Conservation (phyloP, 768 basidiomycete species). For the Flagelloscypha sp. region DNA sequence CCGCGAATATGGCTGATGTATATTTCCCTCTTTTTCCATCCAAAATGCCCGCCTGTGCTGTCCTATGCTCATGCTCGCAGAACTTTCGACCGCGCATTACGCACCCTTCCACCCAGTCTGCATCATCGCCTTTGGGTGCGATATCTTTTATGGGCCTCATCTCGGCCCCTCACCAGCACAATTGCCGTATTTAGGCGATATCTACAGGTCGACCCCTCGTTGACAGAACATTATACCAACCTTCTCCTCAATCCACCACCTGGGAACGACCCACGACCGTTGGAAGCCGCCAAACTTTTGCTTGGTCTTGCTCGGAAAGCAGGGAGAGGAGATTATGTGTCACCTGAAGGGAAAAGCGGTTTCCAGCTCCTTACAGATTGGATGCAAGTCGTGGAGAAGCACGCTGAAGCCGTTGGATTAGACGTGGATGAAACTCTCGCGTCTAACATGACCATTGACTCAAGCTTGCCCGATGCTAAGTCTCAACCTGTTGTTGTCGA, state of each 20-base stretch:
- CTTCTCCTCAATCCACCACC: constrained; percentile 57
- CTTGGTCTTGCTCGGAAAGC: constrained; percentile 80
- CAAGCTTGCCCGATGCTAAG: constrained; percentile 35
- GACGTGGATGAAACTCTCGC: constrained; percentile 66
- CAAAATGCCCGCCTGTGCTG: constrained; percentile 74
- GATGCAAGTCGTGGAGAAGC: constrained; percentile 84
- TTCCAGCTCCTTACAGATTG: constrained; percentile 92
- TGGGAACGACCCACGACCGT: constrained; percentile 58
- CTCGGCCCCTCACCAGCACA: constrained; percentile 67
- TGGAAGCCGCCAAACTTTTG: constrained; percentile 90
- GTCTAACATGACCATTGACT: constrained; percentile 44
- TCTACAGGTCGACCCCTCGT: constrained; percentile 68
- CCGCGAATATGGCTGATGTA: constrained; percentile 95
- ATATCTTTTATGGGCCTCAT: constrained; percentile 89
- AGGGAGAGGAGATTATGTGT: constrained; percentile 70
- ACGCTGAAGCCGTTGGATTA: constrained; percentile 88
- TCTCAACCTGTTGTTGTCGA: constrained; percentile 40
- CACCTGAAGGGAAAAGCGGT: constrained; percentile 89
- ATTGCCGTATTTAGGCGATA: constrained; percentile 85
- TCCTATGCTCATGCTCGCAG: constrained; percentile 86
- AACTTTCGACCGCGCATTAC: constrained; percentile 90
- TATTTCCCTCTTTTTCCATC: constrained; percentile 82
- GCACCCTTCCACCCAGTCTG: constrained; percentile 87
- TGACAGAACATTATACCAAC: constrained; percentile 72
- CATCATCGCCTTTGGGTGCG: constrained; percentile 89